Evolutionary conservation across 371 early-diverging fungal species (phyloP), one percentile per base, ranked within the genome.

Genomic region (Syncephalastrum contaminatum): DNA sequence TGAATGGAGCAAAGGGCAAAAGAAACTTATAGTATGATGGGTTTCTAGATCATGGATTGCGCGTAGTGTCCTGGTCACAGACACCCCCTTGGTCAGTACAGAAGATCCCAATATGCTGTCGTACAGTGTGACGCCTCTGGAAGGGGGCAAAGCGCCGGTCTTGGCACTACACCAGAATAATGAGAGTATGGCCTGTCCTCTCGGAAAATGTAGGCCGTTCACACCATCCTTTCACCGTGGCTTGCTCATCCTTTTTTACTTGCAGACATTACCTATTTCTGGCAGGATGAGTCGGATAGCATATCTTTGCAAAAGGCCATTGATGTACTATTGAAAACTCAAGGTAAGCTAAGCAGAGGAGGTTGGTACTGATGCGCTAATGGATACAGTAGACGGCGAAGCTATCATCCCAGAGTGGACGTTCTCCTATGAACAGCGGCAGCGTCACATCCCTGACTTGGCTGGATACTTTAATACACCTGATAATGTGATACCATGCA

Each of bases 181-280:
- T 21, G 87, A 84, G 39, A 83, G 80, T 20, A 77, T 81, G 74
- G 75, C 86, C 3, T 87, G 87, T 54, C 90, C 88, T 2, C 63
- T 55, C 22, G 74, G 74, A 2, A 68, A 84, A 62, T 84, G 87
- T 87, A 81, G 70, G 80, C 49, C n/a, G 20, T 43, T 20, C 16
- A 24, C 27, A 12, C 8, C 15, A 43, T 30, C 39, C 18, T 14
- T 40, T 18, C 18, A n/a, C 15, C 0, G 12, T 41, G 3, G 36
- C 13, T 19, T 8, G 22, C 51, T 41, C 14, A 20, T 22, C 6
- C 51, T 39, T 16, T 27, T 7, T 16, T 30, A 8, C 10, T 6
- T 30, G 24, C 36, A 30, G 36, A 30, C 36, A 30, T 30, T 30
- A 30, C 36, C 36, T 30, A 30, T 10, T 30, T 30, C 12, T 30